phyloP scores from a whole-genome alignment of 208 protist genomes.

The Acanthamoeba lenticulata region DNA sequence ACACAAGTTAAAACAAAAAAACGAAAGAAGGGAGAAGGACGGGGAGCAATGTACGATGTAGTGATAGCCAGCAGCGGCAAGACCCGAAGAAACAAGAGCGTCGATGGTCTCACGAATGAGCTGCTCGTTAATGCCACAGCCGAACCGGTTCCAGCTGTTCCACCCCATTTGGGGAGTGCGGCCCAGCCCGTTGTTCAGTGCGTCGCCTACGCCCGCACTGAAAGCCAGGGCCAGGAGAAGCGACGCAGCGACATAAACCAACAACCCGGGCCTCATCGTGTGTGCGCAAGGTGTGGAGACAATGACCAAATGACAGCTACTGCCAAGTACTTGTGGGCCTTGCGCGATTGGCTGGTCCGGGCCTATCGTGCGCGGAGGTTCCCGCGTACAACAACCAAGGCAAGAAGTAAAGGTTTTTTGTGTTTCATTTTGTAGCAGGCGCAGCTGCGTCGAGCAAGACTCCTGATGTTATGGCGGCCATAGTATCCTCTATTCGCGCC shows the following conservation, averaged over 20 bases:
- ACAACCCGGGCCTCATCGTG: no score
- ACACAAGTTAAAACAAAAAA: background rate
- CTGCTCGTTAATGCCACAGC: slow-evolving; percentile 76
- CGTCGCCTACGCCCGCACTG: background rate
- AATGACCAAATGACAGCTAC: no score
- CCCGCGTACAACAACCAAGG: no score
- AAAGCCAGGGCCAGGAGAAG: background rate
- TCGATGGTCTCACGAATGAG: slow-evolving; percentile 74
- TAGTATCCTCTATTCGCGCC: slow-evolving; percentile 18
- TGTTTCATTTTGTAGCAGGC: background rate
- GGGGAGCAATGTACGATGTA: background rate
- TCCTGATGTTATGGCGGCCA: background rate
- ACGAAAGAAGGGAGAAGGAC: no score
- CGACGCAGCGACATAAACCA: no score
- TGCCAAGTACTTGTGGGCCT: no score
- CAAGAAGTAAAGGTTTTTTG: no score
- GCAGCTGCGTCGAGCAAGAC: background rate
- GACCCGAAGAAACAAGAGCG: background rate
- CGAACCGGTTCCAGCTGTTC: slow-evolving; percentile 76
- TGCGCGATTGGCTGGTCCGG: no score
- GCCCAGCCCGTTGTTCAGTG: slow-evolving; percentile 77
- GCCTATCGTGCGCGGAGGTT: background rate
- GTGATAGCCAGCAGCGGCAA: slow-evolving; percentile 59
- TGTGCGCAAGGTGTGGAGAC: no score
- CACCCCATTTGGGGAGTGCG: slow-evolving; percentile 78